Conservation (phyloP, 805 yeast species). For the Saccharomyces cerevisiae region DNA sequence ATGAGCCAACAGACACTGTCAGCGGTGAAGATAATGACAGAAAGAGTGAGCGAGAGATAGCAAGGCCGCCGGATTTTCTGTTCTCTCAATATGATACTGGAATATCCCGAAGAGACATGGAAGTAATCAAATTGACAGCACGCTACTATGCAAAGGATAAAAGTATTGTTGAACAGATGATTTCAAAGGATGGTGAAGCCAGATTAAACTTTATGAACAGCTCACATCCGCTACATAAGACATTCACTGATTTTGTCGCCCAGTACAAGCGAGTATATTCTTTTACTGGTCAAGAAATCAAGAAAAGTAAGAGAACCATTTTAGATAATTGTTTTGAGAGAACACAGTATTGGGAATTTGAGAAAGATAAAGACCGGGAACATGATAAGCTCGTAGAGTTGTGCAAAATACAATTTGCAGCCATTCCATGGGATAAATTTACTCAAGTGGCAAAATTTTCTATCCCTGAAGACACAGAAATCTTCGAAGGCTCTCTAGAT, state of each 20-base stretch:
- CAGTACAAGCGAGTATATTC: slow-evolving; percentile 43
- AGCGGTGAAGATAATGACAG: neutral
- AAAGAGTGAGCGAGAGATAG: slow-evolving; percentile 30
- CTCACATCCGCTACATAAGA: slow-evolving; percentile 49
- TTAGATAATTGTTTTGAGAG: slow-evolving; percentile 43
- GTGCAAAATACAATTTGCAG: slow-evolving; percentile 49
- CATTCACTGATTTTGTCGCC: slow-evolving; percentile 41
- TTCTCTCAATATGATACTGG: slow-evolving; percentile 24
- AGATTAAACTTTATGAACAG: slow-evolving; percentile 63
- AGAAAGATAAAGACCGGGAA: slow-evolving; percentile 32
- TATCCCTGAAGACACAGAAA: neutral
- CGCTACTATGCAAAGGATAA: slow-evolving; percentile 24
- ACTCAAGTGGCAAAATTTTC: slow-evolving; percentile 43
- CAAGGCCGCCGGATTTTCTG: slow-evolving; percentile 20
- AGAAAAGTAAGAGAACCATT: slow-evolving; percentile 29
- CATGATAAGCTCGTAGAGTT: slow-evolving; percentile 30
- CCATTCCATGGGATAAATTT: slow-evolving; percentile 86
- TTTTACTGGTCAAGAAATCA: slow-evolving; percentile 21
- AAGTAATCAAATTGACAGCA: slow-evolving; percentile 66
- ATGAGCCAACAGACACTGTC: neutral
- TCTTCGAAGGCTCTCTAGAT: neutral
- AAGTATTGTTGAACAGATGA: neutral
- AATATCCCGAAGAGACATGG: slow-evolving; percentile 56
- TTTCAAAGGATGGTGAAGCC: slow-evolving; percentile 25
- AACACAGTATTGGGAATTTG: slow-evolving; percentile 43